Percentiles rank a stretch among this genome's conserved stretches.
phyloP scores from a whole-genome alignment of 345 rosid species.

The Cardiospermum halicacabum region DNA sequence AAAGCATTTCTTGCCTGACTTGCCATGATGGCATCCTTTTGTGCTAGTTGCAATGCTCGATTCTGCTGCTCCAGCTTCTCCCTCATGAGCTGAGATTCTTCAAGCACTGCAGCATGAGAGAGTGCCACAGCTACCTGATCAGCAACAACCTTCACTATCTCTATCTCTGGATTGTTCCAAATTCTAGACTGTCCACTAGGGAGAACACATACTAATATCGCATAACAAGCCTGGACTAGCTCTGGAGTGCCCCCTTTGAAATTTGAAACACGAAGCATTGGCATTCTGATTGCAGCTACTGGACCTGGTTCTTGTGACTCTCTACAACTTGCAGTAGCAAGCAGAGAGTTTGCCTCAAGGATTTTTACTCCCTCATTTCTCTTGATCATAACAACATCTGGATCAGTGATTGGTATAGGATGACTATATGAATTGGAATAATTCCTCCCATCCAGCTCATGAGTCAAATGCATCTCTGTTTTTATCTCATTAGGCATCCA shows the following conservation, averaged over 20 bases:
- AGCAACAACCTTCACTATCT: conserved; percentile 91
- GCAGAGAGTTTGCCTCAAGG: conserved; percentile 48
- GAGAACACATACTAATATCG: conserved; percentile 78
- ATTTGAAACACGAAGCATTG: conserved; percentile 82
- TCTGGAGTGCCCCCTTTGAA: conserved; percentile 93
- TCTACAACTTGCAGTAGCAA: conserved; percentile 63
- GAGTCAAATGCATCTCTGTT: conserved; percentile 70
- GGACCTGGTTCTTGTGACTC: conserved; percentile 53
- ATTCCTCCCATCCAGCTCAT: conserved; percentile 48
- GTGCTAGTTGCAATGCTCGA: conserved; percentile 67
- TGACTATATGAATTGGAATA: conserved; percentile 26
- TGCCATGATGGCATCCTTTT: conserved; percentile 75
- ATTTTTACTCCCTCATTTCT: conserved; percentile 57
- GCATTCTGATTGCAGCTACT: conserved; percentile 92
- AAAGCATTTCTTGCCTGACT: conserved; percentile 74
- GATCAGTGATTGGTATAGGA: conserved; percentile 56
- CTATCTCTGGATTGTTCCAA: conserved; percentile 80
- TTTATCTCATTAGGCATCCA: conserved; percentile 82
- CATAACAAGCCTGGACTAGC: conserved; percentile 57
- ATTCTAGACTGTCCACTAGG: conserved; percentile 57
- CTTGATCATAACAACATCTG: conserved; percentile 60
- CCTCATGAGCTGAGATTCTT: conserved; percentile 94
- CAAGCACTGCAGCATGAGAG: conserved; percentile 94
- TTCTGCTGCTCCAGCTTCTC: conserved; percentile 85
- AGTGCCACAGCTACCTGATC: conserved; percentile 97